These are phyloP conservation scores for Astrothelium macrocarpum DNA, from an alignment of 495 filamentous ascomycete genomes.

Conservation along the genomic window DNA sequence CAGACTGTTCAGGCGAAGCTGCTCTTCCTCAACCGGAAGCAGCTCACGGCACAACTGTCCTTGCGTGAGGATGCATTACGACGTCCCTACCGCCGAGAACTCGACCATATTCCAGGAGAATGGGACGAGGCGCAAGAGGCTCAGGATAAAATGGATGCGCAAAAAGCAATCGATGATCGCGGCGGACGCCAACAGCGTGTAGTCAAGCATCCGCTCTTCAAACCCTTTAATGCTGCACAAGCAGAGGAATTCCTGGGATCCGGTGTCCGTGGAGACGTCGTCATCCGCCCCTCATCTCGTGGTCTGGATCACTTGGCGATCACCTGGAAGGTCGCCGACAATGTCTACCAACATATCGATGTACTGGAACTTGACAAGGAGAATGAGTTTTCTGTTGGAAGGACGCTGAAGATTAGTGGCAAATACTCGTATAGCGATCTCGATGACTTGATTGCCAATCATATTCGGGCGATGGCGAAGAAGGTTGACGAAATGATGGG, in stretches of 20 bases:
- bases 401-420: slow-evolving; percentile 68
- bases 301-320: slow-evolving; percentile 90
- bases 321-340: slow-evolving; percentile 96
- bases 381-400: slow-evolving; percentile 87
- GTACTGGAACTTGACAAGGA: slow-evolving; percentile 94
- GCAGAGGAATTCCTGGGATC: slow-evolving; percentile 88
- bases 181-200: slow-evolving; percentile 79
- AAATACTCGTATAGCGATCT: slow-evolving; percentile 90
- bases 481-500: slow-evolving; percentile 95
- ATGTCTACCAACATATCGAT: slow-evolving; percentile 92
- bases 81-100: slow-evolving; percentile 52
- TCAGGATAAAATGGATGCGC: slow-evolving; percentile 58
- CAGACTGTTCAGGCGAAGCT: slow-evolving; percentile 87
- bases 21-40: slow-evolving; percentile 70
- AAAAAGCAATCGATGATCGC: slow-evolving; percentile 70
- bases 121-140: slow-evolving; percentile 81
- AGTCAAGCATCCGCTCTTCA: slow-evolving; percentile 94
- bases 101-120: slow-evolving; percentile 62
- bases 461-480: slow-evolving; percentile 93
- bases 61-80: slow-evolving; percentile 70
- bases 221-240: slow-evolving; percentile 81
- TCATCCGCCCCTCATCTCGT: slow-evolving; percentile 89
- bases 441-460: slow-evolving; percentile 92
- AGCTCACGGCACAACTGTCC: slow-evolving; percentile 70
- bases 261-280: slow-evolving; percentile 74